phyloP scores from a whole-genome alignment of 371 early-diverging fungal genomes.

The Lichtheimia ramosa region DNA sequence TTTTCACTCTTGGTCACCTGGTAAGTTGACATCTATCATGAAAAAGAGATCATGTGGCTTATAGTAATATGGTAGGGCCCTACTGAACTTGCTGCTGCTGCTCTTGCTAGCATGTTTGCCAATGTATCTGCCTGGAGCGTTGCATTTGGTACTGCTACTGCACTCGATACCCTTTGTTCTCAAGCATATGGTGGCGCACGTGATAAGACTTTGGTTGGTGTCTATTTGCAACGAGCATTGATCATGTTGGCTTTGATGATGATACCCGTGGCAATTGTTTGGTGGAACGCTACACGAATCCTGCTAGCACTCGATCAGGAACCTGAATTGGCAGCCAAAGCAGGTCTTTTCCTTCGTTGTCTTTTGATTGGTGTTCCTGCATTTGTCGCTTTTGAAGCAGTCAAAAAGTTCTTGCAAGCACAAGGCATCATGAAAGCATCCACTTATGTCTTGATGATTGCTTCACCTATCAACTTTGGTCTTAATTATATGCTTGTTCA shows the following conservation, averaged over 20 bases:
- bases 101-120: constrained; percentile 79
- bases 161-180: constrained; percentile 87
- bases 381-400: constrained; percentile 74
- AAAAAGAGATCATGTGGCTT: constrained; percentile 1
- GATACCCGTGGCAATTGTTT: constrained; percentile 72
- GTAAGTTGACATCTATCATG: constrained; percentile 24
- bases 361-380: constrained; percentile 76
- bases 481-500: constrained; percentile 78
- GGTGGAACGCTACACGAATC: constrained; percentile 69
- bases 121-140: constrained; percentile 84
- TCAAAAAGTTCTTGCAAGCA: constrained; percentile 80
- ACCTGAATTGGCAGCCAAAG: constrained; percentile 35
- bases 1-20: constrained; percentile 68
- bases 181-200: constrained; percentile 79
- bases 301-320: constrained; percentile 50
- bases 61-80: constrained; percentile 37
- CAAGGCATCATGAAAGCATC: constrained; percentile 87
- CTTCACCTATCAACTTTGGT: constrained; percentile 73
- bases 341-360: constrained; percentile 64
- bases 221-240: constrained; percentile 84
- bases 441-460: constrained; percentile 68
- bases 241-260: constrained; percentile 65
- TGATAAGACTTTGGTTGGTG: constrained; percentile 73
- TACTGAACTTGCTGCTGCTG: constrained; percentile 76
- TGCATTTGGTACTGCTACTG: constrained; percentile 77